These are phyloP conservation scores for Inga oerstediana DNA, from an alignment of 306 rosid species.

Conservation along the genomic window DNA sequence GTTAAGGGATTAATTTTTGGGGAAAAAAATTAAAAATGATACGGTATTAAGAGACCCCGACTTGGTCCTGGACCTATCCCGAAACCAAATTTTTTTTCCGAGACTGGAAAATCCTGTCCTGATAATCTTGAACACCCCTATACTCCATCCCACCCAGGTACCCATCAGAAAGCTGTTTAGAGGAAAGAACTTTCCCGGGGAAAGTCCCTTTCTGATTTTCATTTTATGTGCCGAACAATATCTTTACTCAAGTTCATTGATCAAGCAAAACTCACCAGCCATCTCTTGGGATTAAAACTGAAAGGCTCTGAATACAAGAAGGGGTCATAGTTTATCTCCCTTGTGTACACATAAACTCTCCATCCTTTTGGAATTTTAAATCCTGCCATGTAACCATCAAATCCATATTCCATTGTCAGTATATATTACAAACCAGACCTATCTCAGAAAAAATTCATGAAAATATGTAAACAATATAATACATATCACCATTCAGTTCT, in stretches of 20 bases:
- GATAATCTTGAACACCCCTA: too few relatives aligned
- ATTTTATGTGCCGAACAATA: too few relatives aligned
- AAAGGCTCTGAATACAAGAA: conserved; percentile 66
- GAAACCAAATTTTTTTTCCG: too few relatives aligned
- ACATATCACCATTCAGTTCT: conserved; percentile 64
- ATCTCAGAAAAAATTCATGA: background rate
- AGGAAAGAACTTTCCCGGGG: too few relatives aligned
- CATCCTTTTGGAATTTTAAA: conserved; percentile 76
- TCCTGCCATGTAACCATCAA: conserved; percentile 43
- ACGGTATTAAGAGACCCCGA: too few relatives aligned
- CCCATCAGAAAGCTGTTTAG: too few relatives aligned
- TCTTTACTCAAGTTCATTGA: background rate
- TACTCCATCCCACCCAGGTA: too few relatives aligned
- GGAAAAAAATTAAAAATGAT: too few relatives aligned
- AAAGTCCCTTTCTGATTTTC: too few relatives aligned
- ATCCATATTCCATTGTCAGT: conserved; percentile 7
- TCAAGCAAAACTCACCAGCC: conserved; percentile 59
- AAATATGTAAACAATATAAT: background rate
- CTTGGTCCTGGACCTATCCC: too few relatives aligned
- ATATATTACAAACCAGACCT: background rate
- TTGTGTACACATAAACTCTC: conserved; percentile 73
- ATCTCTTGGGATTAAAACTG: conserved; percentile 73
- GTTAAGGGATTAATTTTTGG: too few relatives aligned
- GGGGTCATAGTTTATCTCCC: conserved; percentile 71
- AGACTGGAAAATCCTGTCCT: too few relatives aligned